Evolutionary conservation across 1,139 yeast species (phyloP).

Genomic region (Hansenula lynferdii): DNA sequence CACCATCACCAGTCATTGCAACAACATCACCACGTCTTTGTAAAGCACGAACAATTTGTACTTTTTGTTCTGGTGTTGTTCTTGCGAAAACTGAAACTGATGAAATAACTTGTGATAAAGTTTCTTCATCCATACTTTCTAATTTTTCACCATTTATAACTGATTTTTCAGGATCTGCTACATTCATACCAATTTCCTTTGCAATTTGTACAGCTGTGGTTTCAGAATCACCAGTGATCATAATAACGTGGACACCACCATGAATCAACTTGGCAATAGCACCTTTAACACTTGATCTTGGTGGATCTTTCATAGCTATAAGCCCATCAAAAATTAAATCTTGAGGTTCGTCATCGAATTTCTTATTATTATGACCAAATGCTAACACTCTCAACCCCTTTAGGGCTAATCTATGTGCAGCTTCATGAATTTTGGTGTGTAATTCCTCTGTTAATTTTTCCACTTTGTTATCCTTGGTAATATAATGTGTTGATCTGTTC

Average conservation of each 20-base stretch:
- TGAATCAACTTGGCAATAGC: slow-evolving; percentile 71
- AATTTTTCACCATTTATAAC: slow-evolving; percentile 83
- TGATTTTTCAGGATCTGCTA: slow-evolving; percentile 52
- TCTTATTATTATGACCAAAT: slow-evolving; percentile 49
- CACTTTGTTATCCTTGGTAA: slow-evolving; percentile 50
- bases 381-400: slow-evolving; percentile 88
- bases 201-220: slow-evolving; percentile 92
- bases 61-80: slow-evolving; percentile 95
- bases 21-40: slow-evolving; percentile 93
- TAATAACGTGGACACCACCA: slow-evolving; percentile 93
- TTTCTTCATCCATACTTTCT: slow-evolving; percentile 64
- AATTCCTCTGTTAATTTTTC: slow-evolving; percentile 48
- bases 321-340: slow-evolving; percentile 77
- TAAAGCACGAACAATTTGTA: slow-evolving; percentile 84
- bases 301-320: slow-evolving; percentile 96
- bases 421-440: slow-evolving; percentile 40
- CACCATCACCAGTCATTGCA: slow-evolving; percentile 99
- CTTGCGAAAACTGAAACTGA: slow-evolving; percentile 91
- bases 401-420: slow-evolving; percentile 62
- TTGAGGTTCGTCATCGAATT: slow-evolving; percentile 37
- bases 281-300: slow-evolving; percentile 74
- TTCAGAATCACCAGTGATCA: slow-evolving; percentile 97
- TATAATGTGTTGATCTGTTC: slow-evolving; percentile 53
- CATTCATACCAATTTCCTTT: slow-evolving; percentile 86
- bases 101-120: slow-evolving; percentile 67